Evolutionary conservation across 345 rosid species (phyloP).

Genomic region (Bruguiera parviflora): DNA sequence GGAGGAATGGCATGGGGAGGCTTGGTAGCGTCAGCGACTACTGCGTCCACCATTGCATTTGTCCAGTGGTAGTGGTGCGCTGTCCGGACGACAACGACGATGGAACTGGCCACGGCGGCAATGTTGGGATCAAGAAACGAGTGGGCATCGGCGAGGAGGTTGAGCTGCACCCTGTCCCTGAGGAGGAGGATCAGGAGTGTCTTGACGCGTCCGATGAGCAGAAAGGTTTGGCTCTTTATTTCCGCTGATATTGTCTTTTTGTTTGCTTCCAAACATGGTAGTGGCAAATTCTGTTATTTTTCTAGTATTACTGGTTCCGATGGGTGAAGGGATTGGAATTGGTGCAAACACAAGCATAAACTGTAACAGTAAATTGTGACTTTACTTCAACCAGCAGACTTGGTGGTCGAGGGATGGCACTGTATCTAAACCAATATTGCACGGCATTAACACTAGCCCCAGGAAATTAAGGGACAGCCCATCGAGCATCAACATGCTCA

Average conservation of each 20-base stretch:
- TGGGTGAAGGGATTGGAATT: not conserved
- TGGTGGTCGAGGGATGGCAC: too few species aligned
- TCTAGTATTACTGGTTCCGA: too few species aligned
- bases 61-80: slow-evolving; percentile 30
- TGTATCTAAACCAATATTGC: too few species aligned
- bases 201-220: slow-evolving; percentile 43
- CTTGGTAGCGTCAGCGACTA: slow-evolving; percentile 30
- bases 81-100: not conserved
- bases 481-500: too few species aligned
- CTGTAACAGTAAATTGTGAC: too few species aligned
- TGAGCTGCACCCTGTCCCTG: slow-evolving; percentile 50
- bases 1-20: slow-evolving; percentile 13
- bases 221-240: slow-evolving; percentile 21
- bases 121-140: slow-evolving; percentile 6
- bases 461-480: too few species aligned
- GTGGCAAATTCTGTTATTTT: not conserved
- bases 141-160: slow-evolving; percentile 16
- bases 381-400: too few species aligned
- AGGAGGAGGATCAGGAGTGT: slow-evolving; percentile 53
- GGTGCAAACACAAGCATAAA: too few species aligned
- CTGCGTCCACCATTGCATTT: slow-evolving; percentile 30
- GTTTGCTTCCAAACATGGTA: too few species aligned
- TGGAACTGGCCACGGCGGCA: not conserved
- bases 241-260: not conserved
- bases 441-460: too few species aligned